These are phyloP conservation scores for Dryadomyces sulphureus DNA, from an alignment of 2,329 filamentous ascomycete genomes.

Conservation along the genomic window DNA sequence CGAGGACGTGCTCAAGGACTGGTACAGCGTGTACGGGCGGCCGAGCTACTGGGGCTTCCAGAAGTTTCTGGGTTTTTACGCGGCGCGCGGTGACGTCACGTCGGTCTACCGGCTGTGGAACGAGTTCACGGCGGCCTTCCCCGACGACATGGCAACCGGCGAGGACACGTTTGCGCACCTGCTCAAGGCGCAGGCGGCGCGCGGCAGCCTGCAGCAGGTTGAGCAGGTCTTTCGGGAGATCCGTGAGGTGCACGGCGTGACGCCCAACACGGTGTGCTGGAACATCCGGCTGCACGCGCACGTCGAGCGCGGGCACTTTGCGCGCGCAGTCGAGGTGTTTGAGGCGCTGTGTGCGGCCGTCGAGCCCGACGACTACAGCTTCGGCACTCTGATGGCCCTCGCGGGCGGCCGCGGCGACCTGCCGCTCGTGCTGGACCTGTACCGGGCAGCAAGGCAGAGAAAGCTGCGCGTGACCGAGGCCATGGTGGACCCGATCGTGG, in stretches of 20 bases:
- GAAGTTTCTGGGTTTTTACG: constrained; percentile 34
- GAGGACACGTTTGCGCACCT: constrained; percentile 37
- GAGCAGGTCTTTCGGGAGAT: constrained; percentile 50
- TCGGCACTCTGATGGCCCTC: constrained; percentile 60
- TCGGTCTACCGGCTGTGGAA: constrained; percentile 30
- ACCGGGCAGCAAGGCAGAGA: constrained; percentile 43
- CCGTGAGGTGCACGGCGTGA: constrained; percentile 33
- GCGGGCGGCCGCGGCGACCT: constrained; percentile 59
- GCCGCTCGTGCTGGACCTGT: constrained; percentile 49
- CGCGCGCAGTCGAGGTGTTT: constrained; percentile 51
- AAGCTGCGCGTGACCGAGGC: constrained; percentile 34
- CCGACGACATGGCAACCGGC: constrained; percentile 7
- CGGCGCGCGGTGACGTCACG: constrained; percentile 29
- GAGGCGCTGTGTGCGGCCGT: constrained; percentile 36
- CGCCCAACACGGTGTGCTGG: constrained; percentile 49
- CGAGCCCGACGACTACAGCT: constrained; percentile 47
- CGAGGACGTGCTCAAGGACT: constrained; percentile 33
- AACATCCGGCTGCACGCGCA: constrained; percentile 66
- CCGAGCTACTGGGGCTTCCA: constrained; percentile 31
- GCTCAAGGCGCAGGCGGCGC: constrained; percentile 55
- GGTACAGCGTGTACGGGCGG: constrained; percentile 23
- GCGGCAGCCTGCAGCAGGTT: constrained; percentile 47
- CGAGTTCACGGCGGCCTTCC: constrained; percentile 23
- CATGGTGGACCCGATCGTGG: constrained; percentile 51
- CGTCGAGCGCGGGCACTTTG: constrained; percentile 48